Base-by-base conservation (phyloP, 2,329 filamentous ascomycete species). In the Arthrobotrys sphaeroides region DNA sequence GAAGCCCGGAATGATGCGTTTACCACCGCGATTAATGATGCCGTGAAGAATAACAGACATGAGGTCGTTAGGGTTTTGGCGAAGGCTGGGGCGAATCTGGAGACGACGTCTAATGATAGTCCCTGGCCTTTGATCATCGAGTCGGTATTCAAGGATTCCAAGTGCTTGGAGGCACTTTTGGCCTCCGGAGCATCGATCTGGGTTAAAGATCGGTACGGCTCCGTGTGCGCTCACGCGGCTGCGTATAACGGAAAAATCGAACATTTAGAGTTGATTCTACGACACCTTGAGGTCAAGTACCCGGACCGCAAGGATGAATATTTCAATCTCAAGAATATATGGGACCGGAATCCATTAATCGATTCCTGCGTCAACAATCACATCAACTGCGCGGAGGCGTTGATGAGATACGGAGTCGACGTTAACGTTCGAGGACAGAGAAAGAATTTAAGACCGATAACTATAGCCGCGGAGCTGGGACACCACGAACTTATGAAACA, bases 381-480 rank as follows among this genome's bases (percentile, higher is more conserved):
- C 16, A 22, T 55, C n/a, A 22, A 55, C 7, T 72, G 67, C 43
- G 45, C 57, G 1, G 67, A 72, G 12, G 13, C 24, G 5, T 16
- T 72, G 45, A 64, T 72, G 67, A 55, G 57, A 16, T 57, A 72
- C 28, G 57, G 67, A 5, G 67, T 47, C 10, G 55, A 72, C n/a
- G 67, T 72, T 5, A 72, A 72, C 31, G 40, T 38, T 9, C 55
- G 67, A 22, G 67, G 67, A 7, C n/a, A 16, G 38, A 55, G 22
- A 12, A 40, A 55, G 20, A 26, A 57, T 13, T 24, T 12, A 33
- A 53, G 67, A 13, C 67, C 67, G 5, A 72, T 72, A 45, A 72
- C 67, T 0, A 18, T 62, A n/a, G 57, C 67, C 9, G 67, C 67
- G 5, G 47, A 57, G 24, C 5, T 13, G 1, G 57, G 57, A 22